phyloP scores from a whole-genome alignment of 345 rosid genomes.

The Acer campestre region DNA sequence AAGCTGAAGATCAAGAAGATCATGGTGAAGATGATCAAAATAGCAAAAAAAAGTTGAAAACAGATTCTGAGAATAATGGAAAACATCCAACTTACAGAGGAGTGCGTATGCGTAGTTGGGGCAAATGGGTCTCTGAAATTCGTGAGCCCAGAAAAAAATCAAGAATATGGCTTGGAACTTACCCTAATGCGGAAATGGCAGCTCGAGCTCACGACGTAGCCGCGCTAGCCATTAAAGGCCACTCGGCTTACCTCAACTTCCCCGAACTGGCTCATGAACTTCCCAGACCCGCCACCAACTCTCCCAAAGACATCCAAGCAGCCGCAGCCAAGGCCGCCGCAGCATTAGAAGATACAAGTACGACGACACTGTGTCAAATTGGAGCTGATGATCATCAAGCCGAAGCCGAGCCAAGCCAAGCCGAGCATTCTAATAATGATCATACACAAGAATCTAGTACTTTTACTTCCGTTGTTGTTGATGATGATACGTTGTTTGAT shows the following conservation, averaged over 20 bases:
- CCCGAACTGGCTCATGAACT: conserved; percentile 51
- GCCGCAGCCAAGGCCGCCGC: conserved; percentile 57
- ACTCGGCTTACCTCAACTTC: conserved; percentile 63
- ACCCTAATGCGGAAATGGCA: conserved; percentile 76
- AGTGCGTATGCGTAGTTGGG: conserved; percentile 80
- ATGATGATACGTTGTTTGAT: conserved; percentile 69
- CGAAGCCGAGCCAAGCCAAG: conserved; percentile 36
- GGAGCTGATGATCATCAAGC: conserved; percentile 5
- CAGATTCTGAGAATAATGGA: conserved; percentile 17
- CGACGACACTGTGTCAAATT: neutral
- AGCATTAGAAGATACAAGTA: conserved; percentile 26
- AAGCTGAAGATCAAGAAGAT: conserved; percentile 29
- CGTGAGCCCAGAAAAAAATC: conserved; percentile 79
- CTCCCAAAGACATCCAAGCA: conserved; percentile 63
- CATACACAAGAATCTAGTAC: conserved; percentile 44
- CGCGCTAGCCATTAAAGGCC: conserved; percentile 71
- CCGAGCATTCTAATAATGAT: conserved; percentile 33
- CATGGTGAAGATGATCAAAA: neutral
- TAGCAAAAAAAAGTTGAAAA: conserved; percentile 32
- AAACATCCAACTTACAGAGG: conserved; percentile 66
- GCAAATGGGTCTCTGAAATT: conserved; percentile 90
- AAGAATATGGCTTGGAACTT: conserved; percentile 86
- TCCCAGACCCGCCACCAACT: conserved; percentile 52
- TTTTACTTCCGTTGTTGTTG: conserved; percentile 9
- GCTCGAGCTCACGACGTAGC: conserved; percentile 90